These are phyloP conservation scores for Trichomonascaceae sp. DNA, from an alignment of 1,139 yeast species.

Conservation along the genomic window DNA sequence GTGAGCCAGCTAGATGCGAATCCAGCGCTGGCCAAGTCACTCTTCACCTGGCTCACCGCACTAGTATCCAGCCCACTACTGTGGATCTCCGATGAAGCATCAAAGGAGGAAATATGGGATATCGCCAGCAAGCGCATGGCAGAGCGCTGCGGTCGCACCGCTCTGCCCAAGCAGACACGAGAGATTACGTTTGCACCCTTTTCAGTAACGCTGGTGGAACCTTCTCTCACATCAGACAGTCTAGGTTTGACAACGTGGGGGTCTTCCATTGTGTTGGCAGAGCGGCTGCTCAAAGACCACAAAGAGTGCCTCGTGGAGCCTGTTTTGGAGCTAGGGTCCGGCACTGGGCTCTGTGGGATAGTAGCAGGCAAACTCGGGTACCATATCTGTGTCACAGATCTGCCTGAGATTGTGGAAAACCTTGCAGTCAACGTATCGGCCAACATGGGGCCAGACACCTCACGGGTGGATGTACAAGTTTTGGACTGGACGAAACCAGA, in stretches of 20 bases:
- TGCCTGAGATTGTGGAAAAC: conserved; percentile 65
- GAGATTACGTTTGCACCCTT: conserved; percentile 23
- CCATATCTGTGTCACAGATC: conserved; percentile 54
- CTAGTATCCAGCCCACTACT: conserved; percentile 44
- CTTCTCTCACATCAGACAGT: conserved; percentile 75
- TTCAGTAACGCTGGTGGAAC: conserved; percentile 49
- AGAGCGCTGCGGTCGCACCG: conserved; percentile 78
- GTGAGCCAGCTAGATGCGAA: no score
- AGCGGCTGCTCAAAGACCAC: conserved; percentile 31
- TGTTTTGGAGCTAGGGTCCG: conserved; percentile 78
- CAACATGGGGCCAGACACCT: conserved; percentile 29
- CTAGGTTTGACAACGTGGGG: conserved; percentile 97
- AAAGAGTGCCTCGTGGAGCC: conserved; percentile 25
- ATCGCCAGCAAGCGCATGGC: conserved; percentile 56
- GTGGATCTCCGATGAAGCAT: conserved; percentile 33
- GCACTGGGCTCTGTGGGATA: conserved; percentile 86
- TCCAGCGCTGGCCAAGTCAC: no score
- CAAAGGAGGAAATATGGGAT: conserved; percentile 35
- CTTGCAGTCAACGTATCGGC: conserved; percentile 41
- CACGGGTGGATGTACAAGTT: conserved; percentile 29
- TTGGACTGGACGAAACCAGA: conserved; percentile 68
- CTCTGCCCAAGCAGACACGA: conserved; percentile 60
- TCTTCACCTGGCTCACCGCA: conserved; percentile 53
- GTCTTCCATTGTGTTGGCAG: conserved; percentile 59
- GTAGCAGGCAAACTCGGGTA: conserved; percentile 37